These are phyloP conservation scores for Alternaria tenuissima DNA, from an alignment of 2,329 filamentous ascomycete genomes.

Conservation along the genomic window DNA sequence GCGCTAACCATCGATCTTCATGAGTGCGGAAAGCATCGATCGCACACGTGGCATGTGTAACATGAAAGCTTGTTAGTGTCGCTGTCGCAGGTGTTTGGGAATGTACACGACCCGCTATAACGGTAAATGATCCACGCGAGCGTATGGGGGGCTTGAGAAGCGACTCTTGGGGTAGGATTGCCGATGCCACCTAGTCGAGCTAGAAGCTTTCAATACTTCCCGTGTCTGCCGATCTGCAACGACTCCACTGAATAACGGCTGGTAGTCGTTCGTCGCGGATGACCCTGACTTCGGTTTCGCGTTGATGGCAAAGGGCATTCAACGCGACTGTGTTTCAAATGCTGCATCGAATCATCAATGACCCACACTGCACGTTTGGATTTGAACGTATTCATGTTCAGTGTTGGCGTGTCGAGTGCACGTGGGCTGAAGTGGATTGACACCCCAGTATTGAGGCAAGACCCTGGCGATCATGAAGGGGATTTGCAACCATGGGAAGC, in stretches of 20 bases:
- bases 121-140: conserved; percentile 5
- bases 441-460: neutral
- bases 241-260: neutral
- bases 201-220: neutral
- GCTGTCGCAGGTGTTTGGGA: neutral
- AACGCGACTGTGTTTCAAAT: neutral
- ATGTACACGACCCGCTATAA: neutral
- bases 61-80: neutral
- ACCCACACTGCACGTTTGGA: neutral
- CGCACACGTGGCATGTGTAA: conserved; percentile 12
- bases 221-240: conserved; percentile 4
- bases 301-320: neutral
- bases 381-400: neutral
- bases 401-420: neutral
- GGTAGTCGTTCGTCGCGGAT: neutral
- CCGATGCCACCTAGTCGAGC: neutral
- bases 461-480: neutral
- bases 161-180: conserved; percentile 4
- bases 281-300: neutral
- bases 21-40: neutral
- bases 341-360: neutral
- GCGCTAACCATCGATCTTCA: neutral
- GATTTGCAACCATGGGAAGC: neutral
- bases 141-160: neutral
- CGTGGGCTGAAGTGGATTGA: neutral